Evolutionary conservation across 345 rosid species (phyloP).

Genomic region (Arabis alpina): DNA sequence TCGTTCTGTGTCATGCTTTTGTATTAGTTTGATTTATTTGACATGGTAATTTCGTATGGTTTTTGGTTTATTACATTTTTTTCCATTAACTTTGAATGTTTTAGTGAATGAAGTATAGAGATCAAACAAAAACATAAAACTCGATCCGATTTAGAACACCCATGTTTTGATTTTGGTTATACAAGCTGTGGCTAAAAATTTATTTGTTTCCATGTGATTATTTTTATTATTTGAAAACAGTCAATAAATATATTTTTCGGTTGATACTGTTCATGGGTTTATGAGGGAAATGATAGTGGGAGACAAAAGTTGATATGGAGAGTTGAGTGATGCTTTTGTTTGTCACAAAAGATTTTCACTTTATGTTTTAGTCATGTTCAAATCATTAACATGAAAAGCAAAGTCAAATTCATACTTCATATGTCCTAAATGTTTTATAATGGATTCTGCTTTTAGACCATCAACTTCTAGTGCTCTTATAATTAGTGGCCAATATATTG

Average conservation of each 20-base stretch:
- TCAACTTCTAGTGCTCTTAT: constrained; percentile 37
- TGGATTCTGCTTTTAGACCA: constrained; percentile 36
- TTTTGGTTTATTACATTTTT: constrained; percentile 6
- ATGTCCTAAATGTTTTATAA: constrained; percentile 5
- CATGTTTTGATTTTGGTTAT: neutral
- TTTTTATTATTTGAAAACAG: neutral
- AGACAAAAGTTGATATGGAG: constrained; percentile 34
- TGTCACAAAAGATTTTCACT: constrained; percentile 24
- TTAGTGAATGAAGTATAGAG: neutral
- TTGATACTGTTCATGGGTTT: constrained; percentile 6
- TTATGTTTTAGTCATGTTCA: constrained; percentile 39
- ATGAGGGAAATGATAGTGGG: constrained; percentile 24
- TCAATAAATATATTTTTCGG: constrained; percentile 9
- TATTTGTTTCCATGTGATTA: neutral
- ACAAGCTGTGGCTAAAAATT: neutral
- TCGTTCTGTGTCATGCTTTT: neutral
- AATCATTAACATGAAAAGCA: constrained; percentile 38
- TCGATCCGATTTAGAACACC: neutral
- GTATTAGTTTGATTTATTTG: constrained; percentile 17
- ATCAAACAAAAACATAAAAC: constrained; percentile 1
- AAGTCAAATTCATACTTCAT: constrained; percentile 37
- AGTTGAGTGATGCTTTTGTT: constrained; percentile 35
- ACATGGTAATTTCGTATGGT: neutral
- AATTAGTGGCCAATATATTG: constrained; percentile 19
- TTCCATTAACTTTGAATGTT: neutral